Evolutionary conservation across 176 grass and related monocot genomes (phyloP).

Genomic region (Alloteropsis semialata): DNA sequence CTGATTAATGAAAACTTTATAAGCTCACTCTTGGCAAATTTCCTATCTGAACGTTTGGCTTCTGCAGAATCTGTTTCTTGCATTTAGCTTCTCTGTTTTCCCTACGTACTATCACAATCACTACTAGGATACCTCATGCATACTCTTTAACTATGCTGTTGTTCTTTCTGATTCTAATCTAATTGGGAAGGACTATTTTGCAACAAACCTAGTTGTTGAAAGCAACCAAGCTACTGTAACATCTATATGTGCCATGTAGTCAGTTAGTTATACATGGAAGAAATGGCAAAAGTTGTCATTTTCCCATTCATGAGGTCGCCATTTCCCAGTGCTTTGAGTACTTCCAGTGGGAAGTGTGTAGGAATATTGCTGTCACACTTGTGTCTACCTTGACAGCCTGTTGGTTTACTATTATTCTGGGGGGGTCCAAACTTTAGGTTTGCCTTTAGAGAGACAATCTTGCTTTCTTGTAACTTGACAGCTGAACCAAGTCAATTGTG

Average conservation of each 20-base stretch:
- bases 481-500: neutral
- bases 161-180: neutral
- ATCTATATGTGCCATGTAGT: neutral
- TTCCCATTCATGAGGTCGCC: neutral
- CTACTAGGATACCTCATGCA: conserved; percentile 10
- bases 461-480: neutral
- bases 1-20: neutral
- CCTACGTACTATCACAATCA: neutral
- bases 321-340: conserved; percentile 5
- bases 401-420: neutral
- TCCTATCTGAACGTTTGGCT: neutral
- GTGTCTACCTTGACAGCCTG: neutral
- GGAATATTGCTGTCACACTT: neutral
- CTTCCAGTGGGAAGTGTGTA: neutral
- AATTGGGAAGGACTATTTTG: conserved; percentile 3
- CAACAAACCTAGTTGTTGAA: neutral
- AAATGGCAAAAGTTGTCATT: conserved; percentile 23
- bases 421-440: neutral
- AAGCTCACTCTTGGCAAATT: neutral
- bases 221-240: neutral
- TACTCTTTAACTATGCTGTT: neutral
- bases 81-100: neutral
- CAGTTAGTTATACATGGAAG: conserved; percentile 11
- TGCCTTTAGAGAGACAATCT: neutral
- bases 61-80: neutral